These are phyloP conservation scores for Mimosa pudica DNA, from an alignment of 306 rosid species.

Conservation along the genomic window DNA sequence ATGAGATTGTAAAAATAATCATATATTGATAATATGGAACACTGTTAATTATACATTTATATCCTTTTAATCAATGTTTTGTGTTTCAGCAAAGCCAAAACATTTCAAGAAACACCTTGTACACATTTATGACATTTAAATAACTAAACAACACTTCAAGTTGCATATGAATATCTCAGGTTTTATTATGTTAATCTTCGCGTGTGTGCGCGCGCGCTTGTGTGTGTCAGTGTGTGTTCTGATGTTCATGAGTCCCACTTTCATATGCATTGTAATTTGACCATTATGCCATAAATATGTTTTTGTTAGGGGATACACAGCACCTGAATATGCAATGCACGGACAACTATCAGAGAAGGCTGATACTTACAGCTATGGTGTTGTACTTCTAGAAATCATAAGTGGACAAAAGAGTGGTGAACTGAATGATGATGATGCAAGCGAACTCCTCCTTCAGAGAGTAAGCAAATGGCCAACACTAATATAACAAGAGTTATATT, in stretches of 20 bases:
- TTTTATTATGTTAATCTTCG: neutral
- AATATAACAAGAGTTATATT: neutral
- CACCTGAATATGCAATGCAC: conserved; percentile 13
- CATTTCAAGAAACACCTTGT: neutral
- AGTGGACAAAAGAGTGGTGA: conserved; percentile 3
- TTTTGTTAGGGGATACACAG: conserved; percentile 9
- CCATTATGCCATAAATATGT: neutral
- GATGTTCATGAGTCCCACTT: neutral
- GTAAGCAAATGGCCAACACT: neutral
- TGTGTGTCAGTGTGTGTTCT: neutral
- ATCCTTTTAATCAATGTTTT: neutral
- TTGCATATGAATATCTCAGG: neutral
- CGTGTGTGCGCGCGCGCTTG: neutral
- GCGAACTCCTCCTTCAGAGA: conserved; percentile 1
- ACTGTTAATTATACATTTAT: neutral
- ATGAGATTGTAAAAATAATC: neutral
- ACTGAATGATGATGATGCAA: neutral
- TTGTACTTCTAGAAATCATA: conserved; percentile 7
- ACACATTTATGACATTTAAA: neutral
- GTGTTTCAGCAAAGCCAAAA: neutral
- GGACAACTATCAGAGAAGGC: conserved; percentile 1
- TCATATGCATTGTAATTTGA: neutral
- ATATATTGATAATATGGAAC: neutral
- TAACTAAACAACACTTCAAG: neutral
- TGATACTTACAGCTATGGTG: conserved; percentile 11